Percentiles rank a stretch among this genome's conserved stretches.
These are phyloP conservation scores for Termitomyces sp. DNA, from an alignment of 768 basidiomycete genomes.

Conservation along the genomic window DNA sequence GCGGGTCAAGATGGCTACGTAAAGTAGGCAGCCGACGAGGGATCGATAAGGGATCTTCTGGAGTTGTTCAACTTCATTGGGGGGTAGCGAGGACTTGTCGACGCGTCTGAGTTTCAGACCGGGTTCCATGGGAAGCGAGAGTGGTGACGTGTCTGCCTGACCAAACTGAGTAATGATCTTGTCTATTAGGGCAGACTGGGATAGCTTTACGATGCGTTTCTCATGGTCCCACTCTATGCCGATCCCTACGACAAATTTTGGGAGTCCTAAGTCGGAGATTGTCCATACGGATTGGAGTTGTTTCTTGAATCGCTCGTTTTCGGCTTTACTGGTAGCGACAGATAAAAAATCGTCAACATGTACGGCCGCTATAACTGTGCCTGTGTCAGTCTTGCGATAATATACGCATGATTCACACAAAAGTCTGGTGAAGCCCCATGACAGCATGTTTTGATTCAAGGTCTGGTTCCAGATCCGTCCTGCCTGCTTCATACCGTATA, in stretches of 20 bases:
- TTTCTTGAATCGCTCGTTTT: no score
- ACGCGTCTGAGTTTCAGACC: neutral
- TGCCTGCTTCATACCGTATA: neutral
- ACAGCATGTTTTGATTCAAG: no score
- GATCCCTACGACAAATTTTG: neutral
- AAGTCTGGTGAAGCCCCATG: neutral
- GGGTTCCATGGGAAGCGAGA: neutral
- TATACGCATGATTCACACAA: neutral
- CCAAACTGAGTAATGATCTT: neutral
- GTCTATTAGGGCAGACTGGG: neutral
- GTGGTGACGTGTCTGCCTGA: neutral
- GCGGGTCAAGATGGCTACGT: no score
- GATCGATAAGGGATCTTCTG: neutral
- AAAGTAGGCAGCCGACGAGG: no score
- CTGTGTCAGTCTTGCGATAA: neutral
- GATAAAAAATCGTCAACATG: no score
- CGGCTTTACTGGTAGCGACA: no score
- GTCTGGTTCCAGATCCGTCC: neutral
- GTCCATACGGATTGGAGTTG: no score
- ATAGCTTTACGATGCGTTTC: no score
- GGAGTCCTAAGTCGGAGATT: no score
- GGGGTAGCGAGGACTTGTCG: neutral
- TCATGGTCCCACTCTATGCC: neutral
- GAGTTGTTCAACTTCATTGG: accelerated
- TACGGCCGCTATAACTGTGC: neutral